phyloP scores from a whole-genome alignment of 495 filamentous ascomycete species.

The Talaromyces borbonicus region DNA sequence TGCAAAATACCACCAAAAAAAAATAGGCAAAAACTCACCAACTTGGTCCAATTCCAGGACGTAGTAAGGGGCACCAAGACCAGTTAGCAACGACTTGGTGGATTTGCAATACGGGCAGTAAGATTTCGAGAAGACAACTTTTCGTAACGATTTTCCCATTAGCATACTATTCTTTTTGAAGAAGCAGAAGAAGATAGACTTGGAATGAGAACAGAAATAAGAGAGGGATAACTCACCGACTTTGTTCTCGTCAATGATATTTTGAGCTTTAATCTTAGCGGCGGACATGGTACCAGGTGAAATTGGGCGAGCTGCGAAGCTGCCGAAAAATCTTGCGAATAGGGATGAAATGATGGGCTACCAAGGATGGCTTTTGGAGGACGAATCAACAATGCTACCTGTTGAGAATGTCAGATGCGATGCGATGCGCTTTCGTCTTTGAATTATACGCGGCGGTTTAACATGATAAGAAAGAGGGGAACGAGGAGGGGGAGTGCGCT shows the following conservation, averaged over 20 bases:
- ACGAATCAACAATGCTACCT: background rate
- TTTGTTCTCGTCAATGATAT: constrained; percentile 82
- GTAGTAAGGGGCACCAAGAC: constrained; percentile 62
- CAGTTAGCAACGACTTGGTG: constrained; percentile 61
- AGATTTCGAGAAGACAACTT: constrained; percentile 91
- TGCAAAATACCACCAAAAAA: background rate
- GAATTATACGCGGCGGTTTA: no score
- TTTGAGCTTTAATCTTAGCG: constrained; percentile 76
- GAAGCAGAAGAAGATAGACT: background rate
- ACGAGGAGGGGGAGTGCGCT: background rate
- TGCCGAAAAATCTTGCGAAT: constrained; percentile 67
- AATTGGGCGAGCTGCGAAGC: constrained; percentile 32
- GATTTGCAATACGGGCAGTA: constrained; percentile 93
- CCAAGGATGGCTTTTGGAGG: background rate
- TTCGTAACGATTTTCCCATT: background rate
- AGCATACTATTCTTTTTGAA: no score
- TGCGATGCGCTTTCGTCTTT: background rate
- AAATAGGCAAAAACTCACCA: constrained; percentile 38
- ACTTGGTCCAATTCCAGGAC: constrained; percentile 77
- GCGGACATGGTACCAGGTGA: constrained; percentile 64
- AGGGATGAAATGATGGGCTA: constrained; percentile 62
- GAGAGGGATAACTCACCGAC: constrained; percentile 55
- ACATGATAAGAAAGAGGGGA: background rate
- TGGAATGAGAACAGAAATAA: background rate
- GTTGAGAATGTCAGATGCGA: background rate